These are phyloP conservation scores for Skeletonema tropicum DNA, from an alignment of 108 stramenopile species.

Conservation along the genomic window DNA sequence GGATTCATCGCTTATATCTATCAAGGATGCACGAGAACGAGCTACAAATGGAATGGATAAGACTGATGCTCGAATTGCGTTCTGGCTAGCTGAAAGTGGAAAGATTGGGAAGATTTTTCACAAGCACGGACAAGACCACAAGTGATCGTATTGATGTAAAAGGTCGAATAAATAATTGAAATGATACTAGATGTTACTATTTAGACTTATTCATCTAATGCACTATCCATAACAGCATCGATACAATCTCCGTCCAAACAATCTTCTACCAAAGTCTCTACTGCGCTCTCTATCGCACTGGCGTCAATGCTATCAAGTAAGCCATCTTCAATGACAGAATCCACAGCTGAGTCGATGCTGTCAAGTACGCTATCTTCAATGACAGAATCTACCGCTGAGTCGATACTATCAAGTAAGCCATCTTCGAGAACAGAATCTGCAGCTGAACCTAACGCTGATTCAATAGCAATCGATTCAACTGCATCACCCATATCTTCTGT, in stretches of 20 bases:
- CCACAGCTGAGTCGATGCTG: slow-evolving; percentile 14
- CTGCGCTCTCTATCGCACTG: slow-evolving; percentile 1
- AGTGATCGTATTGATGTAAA: slow-evolving; percentile 10
- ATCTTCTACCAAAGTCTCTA: slow-evolving; percentile 9
- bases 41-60: slow-evolving; percentile 55
- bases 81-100: slow-evolving; percentile 56
- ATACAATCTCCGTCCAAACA: not conserved
- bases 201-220: not conserved
- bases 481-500: slow-evolving; percentile 7
- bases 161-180: slow-evolving; percentile 1
- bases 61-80: slow-evolving; percentile 61
- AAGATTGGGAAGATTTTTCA: slow-evolving; percentile 53
- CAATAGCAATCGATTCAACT: slow-evolving; percentile 10
- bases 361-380: slow-evolving; percentile 16
- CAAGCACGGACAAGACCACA: slow-evolving; percentile 16
- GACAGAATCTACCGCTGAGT: slow-evolving; percentile 14
- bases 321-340: slow-evolving; percentile 18
- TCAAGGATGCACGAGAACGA: slow-evolving; percentile 56
- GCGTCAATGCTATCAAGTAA: slow-evolving; percentile 2
- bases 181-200: not conserved
- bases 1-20: slow-evolving; percentile 59
- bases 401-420: slow-evolving; percentile 8
- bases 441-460: slow-evolving; percentile 4
- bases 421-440: slow-evolving; percentile 19
- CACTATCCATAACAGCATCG: not conserved